A percentile compares a stretch with the other conserved stretches of the same genome.
These are phyloP conservation scores for Penicillium vulpinum DNA, from an alignment of 2,329 filamentous ascomycete species.

Conservation along the genomic window DNA sequence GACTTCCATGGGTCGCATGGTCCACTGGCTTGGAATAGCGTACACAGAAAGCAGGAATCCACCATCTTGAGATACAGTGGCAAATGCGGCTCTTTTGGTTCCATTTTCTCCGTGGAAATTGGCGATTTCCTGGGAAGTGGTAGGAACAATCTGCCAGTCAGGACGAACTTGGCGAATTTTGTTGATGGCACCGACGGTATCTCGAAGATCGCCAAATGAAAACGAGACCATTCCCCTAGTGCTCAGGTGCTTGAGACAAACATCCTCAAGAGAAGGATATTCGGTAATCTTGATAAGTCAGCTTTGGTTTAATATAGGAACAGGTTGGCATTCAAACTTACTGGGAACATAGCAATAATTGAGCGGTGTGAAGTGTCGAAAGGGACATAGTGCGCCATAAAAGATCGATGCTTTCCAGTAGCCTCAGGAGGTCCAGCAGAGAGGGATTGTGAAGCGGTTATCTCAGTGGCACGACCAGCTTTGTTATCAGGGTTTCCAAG, in stretches of 20 bases:
- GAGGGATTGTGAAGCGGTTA: too few species aligned
- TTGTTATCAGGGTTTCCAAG: background rate
- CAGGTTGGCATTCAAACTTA: background rate
- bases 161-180: background rate
- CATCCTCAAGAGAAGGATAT: background rate
- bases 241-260: background rate
- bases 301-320: background rate
- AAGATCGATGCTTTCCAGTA: background rate
- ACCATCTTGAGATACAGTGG: background rate
- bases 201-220: constrained; percentile 1
- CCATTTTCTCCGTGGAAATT: background rate
- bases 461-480: background rate
- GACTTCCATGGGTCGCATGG: background rate
- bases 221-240: background rate
- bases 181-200: background rate
- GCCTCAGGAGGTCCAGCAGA: background rate
- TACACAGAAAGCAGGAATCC: background rate
- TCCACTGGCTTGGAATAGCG: background rate
- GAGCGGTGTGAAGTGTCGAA: background rate
- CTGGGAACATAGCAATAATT: background rate
- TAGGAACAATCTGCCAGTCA: background rate
- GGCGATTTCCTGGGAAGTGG: background rate
- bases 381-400: background rate
- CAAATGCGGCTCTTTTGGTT: background rate
- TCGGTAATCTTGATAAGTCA: background rate